phyloP scores from a whole-genome alignment of 805 yeast species.

The Tetrapisispora nanseiensis region DNA sequence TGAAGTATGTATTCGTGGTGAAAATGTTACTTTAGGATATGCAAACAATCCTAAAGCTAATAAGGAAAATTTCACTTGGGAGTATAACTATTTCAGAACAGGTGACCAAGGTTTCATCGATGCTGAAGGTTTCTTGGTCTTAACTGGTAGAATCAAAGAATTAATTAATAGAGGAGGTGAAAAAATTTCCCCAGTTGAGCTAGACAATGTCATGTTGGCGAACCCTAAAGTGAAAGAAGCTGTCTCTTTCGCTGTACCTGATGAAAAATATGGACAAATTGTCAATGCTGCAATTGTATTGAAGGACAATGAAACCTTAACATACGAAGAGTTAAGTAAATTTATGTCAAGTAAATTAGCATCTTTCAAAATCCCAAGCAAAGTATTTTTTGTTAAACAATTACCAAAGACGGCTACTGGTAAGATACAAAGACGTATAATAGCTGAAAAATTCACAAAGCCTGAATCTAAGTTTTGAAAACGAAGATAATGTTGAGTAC shows the following conservation, averaged over 20 bases:
- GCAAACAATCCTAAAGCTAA: slow-evolving; percentile 66
- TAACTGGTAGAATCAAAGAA: slow-evolving; percentile 67
- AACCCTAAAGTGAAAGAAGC: slow-evolving; percentile 60
- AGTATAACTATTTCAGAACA: slow-evolving; percentile 56
- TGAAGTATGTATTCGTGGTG: slow-evolving; percentile 60
- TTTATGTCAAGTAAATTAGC: slow-evolving; percentile 41
- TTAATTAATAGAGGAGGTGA: slow-evolving; percentile 72
- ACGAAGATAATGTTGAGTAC: no score
- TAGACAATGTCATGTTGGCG: slow-evolving; percentile 51
- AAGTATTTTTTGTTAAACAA: slow-evolving; percentile 46
- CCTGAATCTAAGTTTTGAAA: slow-evolving; percentile 9
- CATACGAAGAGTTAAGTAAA: slow-evolving; percentile 36
- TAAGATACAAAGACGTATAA: slow-evolving; percentile 58
- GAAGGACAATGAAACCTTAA: slow-evolving; percentile 31
- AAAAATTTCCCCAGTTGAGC: slow-evolving; percentile 63
- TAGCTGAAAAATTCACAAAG: slow-evolving; percentile 43
- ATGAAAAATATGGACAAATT: slow-evolving; percentile 58
- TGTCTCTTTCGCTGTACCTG: slow-evolving; percentile 59
- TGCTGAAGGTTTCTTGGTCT: slow-evolving; percentile 44
- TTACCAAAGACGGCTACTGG: slow-evolving; percentile 75
- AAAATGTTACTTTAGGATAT: slow-evolving; percentile 62
- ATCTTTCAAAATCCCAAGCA: slow-evolving; percentile 50
- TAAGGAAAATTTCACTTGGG: slow-evolving; percentile 48
- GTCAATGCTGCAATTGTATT: slow-evolving; percentile 63
- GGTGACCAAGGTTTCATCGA: slow-evolving; percentile 69